Evolutionary conservation across 768 basidiomycete species (phyloP).

Genomic region (Termitomyces sp.): DNA sequence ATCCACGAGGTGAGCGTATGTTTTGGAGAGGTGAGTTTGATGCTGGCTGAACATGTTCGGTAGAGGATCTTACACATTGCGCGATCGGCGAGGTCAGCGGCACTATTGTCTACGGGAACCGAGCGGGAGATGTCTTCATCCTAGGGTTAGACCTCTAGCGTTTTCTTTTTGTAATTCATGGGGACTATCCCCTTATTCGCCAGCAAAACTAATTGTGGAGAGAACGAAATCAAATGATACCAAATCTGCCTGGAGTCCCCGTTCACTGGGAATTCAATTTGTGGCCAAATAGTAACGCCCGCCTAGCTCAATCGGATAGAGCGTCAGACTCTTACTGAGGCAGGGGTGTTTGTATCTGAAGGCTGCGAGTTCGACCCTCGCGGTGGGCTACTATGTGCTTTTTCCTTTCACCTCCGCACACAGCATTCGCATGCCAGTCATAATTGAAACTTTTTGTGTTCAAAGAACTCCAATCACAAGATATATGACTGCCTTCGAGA

Average conservation of each 20-base stretch:
- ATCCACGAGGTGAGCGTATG: slow-evolving; percentile 29
- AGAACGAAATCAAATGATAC: too few relatives aligned
- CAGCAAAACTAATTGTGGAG: too few relatives aligned
- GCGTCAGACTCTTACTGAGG: slow-evolving; percentile 51
- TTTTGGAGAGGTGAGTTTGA: background rate
- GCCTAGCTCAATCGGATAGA: slow-evolving; percentile 34
- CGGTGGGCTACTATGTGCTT: slow-evolving; percentile 11
- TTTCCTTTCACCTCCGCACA: too few relatives aligned
- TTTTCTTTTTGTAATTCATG: background rate
- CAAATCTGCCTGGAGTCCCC: too few relatives aligned
- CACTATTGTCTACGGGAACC: slow-evolving; percentile 34
- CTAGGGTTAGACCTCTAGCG: slow-evolving; percentile 15
- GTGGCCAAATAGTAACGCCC: too few relatives aligned
- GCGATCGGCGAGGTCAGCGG: slow-evolving; percentile 42
- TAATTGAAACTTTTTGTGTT: too few relatives aligned
- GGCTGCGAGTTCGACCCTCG: slow-evolving; percentile 85
- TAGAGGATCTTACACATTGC: slow-evolving; percentile 42
- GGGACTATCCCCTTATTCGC: background rate
- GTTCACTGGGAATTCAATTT: too few relatives aligned
- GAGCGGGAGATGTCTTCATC: slow-evolving; percentile 33
- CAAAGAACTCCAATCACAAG: too few relatives aligned
- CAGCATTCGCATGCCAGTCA: too few relatives aligned
- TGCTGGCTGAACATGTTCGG: background rate
- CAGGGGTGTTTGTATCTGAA: slow-evolving; percentile 57
- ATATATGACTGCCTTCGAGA: too few relatives aligned